phyloP scores from a whole-genome alignment of 768 basidiomycete genomes.

The Tricholoma saponaceum region DNA sequence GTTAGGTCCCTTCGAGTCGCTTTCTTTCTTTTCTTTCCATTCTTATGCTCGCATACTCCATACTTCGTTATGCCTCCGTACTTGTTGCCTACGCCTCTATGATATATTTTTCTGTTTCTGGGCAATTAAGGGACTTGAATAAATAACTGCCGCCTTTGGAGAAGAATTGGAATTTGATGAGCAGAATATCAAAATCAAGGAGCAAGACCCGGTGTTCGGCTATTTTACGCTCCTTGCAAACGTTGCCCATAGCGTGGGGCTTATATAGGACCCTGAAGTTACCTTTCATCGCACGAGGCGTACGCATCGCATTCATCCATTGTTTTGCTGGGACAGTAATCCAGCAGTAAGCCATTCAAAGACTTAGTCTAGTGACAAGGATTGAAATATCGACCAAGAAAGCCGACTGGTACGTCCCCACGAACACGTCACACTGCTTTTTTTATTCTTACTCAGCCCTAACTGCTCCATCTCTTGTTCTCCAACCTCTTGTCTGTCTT shows the following conservation, averaged over 20 bases:
- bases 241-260: too few relatives aligned
- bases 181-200: too few relatives aligned
- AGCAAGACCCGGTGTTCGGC: neutral
- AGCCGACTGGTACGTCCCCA: neutral
- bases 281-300: constrained; percentile 2
- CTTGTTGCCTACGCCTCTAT: constrained; percentile 8
- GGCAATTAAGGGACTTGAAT: constrained; percentile 4
- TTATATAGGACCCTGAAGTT: neutral
- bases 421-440: constrained; percentile 16
- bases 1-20: constrained; percentile 24
- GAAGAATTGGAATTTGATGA: neutral
- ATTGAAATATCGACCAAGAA: neutral
- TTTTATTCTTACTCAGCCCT: constrained; percentile 9
- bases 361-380: neutral
- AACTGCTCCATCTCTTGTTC: neutral
- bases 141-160: neutral
- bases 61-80: constrained; percentile 7
- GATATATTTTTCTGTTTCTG: constrained; percentile 20
- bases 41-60: constrained; percentile 16
- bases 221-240: neutral
- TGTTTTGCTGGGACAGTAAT: neutral
- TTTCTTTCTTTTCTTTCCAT: constrained; percentile 10
- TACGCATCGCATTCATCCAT: neutral
- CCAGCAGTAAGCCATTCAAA: neutral
- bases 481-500: constrained; percentile 1